These are phyloP conservation scores for Rosa multiflora DNA, from an alignment of 306 rosid species.

Conservation along the genomic window DNA sequence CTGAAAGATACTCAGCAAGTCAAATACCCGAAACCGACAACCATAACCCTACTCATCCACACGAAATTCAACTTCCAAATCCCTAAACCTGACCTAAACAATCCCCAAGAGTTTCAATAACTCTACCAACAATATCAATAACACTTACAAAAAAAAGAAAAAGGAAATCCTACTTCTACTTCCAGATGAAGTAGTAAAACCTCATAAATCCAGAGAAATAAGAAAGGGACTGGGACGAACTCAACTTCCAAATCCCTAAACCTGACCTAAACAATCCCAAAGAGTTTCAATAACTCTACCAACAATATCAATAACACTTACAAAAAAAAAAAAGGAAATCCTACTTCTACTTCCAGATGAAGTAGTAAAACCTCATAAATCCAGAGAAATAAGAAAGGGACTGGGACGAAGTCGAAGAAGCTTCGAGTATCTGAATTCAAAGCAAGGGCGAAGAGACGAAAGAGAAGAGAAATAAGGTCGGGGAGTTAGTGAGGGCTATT, in stretches of 20 bases:
- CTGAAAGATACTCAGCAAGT: neutral
- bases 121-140: neutral
- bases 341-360: neutral
- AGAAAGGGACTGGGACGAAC: too few relatives aligned
- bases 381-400: neutral
- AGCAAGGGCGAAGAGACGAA: neutral
- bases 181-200: neutral
- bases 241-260: conserved; percentile 5
- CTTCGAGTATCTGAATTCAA: neutral
- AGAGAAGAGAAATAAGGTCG: neutral
- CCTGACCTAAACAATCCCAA: neutral
- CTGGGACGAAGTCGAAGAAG: neutral
- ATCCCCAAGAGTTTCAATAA: neutral
- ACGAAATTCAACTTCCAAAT: neutral
- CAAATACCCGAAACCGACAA: neutral
- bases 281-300: neutral
- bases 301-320: neutral
- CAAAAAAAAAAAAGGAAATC: neutral
- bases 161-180: neutral
- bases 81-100: neutral
- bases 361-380: neutral
- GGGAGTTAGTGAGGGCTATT: neutral
- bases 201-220: neutral
- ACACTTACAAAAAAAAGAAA: neutral
- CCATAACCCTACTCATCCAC: neutral